Evolutionary conservation across 352 stramenopile species (phyloP).

Genomic region (Blastocystis sp.): DNA sequence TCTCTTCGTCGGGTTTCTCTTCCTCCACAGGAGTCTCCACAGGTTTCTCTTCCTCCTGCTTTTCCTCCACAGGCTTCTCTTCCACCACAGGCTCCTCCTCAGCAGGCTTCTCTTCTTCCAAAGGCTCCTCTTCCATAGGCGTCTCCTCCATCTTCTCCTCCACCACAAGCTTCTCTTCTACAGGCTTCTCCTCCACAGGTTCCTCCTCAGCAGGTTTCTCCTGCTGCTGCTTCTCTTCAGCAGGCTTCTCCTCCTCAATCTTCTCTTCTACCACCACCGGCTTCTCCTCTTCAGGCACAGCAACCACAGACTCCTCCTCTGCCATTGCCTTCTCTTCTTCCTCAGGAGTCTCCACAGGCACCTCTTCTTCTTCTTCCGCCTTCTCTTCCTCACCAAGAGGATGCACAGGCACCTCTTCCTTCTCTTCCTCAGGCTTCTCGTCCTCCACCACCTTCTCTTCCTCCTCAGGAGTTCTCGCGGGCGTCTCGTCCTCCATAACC

Average conservation of each 20-base stretch:
- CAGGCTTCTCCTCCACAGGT: no score
- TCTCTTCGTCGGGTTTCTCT: not conserved
- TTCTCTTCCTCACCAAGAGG: not conserved
- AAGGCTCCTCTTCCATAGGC: not conserved
- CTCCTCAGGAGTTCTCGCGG: not conserved
- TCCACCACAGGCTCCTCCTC: no score
- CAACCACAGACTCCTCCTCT: not conserved
- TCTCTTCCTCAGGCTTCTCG: not conserved
- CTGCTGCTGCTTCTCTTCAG: no score
- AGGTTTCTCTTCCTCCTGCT: no score
- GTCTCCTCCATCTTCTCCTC: not conserved
- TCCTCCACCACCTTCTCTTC: not conserved
- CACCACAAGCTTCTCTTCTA: no score
- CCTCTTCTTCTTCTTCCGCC: not conserved
- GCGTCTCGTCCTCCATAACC: no score
- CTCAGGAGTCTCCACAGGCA: no score
- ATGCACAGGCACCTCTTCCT: conserved; percentile 1
- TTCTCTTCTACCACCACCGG: not conserved
- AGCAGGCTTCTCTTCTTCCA: not conserved
- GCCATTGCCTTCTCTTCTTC: not conserved
- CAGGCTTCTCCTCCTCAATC: no score
- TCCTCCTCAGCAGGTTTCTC: no score
- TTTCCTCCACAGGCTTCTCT: no score
- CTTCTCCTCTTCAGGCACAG: not conserved
- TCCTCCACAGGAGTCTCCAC: not conserved